A percentile compares a stretch with the other conserved stretches of the same genome.
These are phyloP conservation scores for Sporothrix pseudoabietina DNA, from an alignment of 2,329 filamentous ascomycete genomes.

Conservation along the genomic window DNA sequence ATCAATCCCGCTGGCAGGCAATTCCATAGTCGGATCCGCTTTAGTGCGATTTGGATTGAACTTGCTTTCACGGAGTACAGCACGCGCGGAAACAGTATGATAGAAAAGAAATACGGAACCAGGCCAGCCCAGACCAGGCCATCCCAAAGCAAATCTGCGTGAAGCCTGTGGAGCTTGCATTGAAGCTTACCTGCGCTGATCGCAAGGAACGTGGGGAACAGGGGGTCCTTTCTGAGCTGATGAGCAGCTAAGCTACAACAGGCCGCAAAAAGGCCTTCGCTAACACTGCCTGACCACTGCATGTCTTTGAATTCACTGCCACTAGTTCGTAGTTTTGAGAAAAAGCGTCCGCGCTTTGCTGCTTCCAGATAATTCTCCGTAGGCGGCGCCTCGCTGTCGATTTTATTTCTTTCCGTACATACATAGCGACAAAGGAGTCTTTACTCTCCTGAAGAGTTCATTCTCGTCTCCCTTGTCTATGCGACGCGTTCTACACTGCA, in stretches of 20 bases:
- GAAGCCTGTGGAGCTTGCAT: neutral
- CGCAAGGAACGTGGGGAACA: slow-evolving; percentile 10
- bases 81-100: neutral
- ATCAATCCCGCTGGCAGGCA: neutral
- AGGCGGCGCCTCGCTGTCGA: too few relatives aligned
- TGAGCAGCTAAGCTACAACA: neutral
- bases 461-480: neutral
- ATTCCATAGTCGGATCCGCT: neutral
- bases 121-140: neutral
- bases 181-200: neutral
- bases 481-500: neutral
- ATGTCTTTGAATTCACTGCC: neutral
- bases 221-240: neutral
- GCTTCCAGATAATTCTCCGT: too few relatives aligned
- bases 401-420: neutral
- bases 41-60: neutral
- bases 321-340: neutral
- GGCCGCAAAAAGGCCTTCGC: neutral
- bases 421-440: too few relatives aligned
- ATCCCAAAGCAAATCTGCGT: neutral
- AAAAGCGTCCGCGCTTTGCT: too few relatives aligned
- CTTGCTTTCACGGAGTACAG: neutral
- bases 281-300: neutral
- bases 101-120: neutral
- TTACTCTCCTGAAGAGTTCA: too few relatives aligned